Evolutionary conservation across 2,329 filamentous ascomycete genomes (phyloP).

Genomic region (Didymella arachidicola): DNA sequence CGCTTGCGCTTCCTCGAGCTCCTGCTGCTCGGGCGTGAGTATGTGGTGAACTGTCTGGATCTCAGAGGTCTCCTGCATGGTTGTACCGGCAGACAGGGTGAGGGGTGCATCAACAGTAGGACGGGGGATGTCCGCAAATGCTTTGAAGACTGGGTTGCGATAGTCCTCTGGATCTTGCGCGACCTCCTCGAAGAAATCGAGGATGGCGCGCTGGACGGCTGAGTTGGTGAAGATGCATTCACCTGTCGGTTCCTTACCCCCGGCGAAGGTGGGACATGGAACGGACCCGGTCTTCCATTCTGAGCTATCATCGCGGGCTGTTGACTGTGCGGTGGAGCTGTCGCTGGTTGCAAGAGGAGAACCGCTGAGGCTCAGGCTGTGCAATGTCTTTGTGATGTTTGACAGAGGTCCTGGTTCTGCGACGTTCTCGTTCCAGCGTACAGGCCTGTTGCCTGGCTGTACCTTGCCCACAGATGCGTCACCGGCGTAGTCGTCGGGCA

Average conservation of each 20-base stretch:
- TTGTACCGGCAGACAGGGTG: conserved; percentile 20
- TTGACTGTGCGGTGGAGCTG: neutral
- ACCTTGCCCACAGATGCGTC: neutral
- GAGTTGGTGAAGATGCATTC: conserved; percentile 68
- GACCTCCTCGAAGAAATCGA: conserved; percentile 69
- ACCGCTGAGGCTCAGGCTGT: conserved; percentile 14
- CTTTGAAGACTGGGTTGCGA: conserved; percentile 39
- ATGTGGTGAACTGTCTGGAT: conserved; percentile 16
- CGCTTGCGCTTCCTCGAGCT: conserved; percentile 26
- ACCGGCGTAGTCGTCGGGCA: conserved; percentile 31
- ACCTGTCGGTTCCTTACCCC: conserved; percentile 64
- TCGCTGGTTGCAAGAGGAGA: neutral
- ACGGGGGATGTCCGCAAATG: conserved; percentile 19
- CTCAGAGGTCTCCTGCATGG: neutral
- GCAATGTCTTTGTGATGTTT: conserved; percentile 18
- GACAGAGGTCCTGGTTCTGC: conserved; percentile 1
- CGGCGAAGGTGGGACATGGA: conserved; percentile 65
- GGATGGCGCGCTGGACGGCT: conserved; percentile 60
- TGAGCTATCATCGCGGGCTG: neutral
- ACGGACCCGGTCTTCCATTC: conserved; percentile 25
- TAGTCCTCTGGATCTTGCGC: conserved; percentile 54
- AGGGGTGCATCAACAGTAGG: conserved; percentile 30
- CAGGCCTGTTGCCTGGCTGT: conserved; percentile 5
- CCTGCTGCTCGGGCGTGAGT: conserved; percentile 30
- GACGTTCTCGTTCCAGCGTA: conserved; percentile 26